phyloP scores from a whole-genome alignment of 495 filamentous ascomycete genomes.

The Trichoderma reesei region DNA sequence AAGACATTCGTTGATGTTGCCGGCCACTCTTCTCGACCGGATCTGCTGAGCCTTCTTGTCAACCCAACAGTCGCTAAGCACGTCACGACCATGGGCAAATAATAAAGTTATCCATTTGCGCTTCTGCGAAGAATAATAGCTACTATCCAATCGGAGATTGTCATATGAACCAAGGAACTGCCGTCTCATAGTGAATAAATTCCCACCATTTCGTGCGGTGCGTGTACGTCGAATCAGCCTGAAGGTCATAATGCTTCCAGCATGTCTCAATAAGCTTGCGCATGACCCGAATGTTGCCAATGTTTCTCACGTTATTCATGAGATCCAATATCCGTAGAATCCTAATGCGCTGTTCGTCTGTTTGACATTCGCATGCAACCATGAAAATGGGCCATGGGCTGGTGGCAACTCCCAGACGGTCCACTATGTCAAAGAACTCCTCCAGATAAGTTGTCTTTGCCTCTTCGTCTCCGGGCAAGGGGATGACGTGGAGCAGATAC shows the following conservation, averaged over 20 bases:
- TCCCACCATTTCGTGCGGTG: constrained; percentile 27
- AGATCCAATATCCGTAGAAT: constrained; percentile 23
- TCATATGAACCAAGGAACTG: constrained; percentile 25
- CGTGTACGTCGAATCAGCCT: constrained; percentile 21
- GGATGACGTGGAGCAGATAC: constrained; percentile 23
- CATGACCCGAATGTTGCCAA: constrained; percentile 28
- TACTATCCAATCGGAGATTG: background rate
- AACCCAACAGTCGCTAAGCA: constrained; percentile 17
- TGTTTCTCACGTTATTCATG: constrained; percentile 25
- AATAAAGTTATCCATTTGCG: background rate
- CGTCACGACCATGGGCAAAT: constrained; percentile 8
- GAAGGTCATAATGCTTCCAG: constrained; percentile 28
- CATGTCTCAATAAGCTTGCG: constrained; percentile 26
- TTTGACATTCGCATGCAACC: constrained; percentile 27
- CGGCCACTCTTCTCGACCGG: constrained; percentile 38
- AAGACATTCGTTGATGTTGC: constrained; percentile 27
- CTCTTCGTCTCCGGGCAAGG: constrained; percentile 17
- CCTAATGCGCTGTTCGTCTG: constrained; percentile 23
- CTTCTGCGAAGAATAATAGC: no score
- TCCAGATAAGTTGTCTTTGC: constrained; percentile 20
- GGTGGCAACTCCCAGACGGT: constrained; percentile 22
- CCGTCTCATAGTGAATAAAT: constrained; percentile 21
- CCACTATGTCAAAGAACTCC: constrained; percentile 18
- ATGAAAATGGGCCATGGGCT: constrained; percentile 30
- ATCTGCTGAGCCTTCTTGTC: constrained; percentile 35